Base-by-base conservation (phyloP, 2,329 filamentous ascomycete species). In the Colletotrichum spinosum region DNA sequence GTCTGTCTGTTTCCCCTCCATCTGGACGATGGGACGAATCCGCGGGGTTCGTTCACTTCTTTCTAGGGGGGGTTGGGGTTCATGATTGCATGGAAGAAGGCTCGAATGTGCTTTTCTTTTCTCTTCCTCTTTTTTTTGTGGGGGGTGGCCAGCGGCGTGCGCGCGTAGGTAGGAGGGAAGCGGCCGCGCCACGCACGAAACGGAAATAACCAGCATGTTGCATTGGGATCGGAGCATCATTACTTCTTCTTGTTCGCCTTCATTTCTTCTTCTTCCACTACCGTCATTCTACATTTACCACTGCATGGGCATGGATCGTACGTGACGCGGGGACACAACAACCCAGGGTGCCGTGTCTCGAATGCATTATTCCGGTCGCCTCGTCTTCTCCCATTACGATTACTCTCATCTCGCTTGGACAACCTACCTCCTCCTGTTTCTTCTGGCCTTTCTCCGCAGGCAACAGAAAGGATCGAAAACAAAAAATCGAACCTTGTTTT, bases 371-470 rank as follows among this genome's bases (percentile, higher is more conserved):
- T 25, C 25, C 25, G 25, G 4, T 25, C 25, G 41, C 61, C 49
- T 57, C 68, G 60, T 11, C 10, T 55, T 68, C 69, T 70, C 65
- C 55, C 68, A 65, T 61, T 5, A 25, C 25, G 25, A 25, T 25
- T 25, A 25, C 25, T 25, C 67, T 63, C 50, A 59, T 56, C 60
- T 70, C 58, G 57, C 60, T 63, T 69, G 65, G 67, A 34, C 51
- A 41, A 53, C 13, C 10, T 35, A 33, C 1, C 7, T 51, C 51
- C 35, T 12, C 17, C 37, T 44, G 25, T 45, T 17, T 35, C 34
- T 12, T 17, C 17, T 45, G 53, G 34, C 41, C 38, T 60, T 35
- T 55, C 15, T 46, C 50, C 44, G 56, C 56, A 15, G 45, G 56
- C 55, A 50, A 35, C 49, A 55, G 13, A 25, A 44, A 50, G 25